A percentile compares a stretch with the other conserved stretches of the same genome.
Evolutionary conservation across 2,329 filamentous ascomycete genomes (phyloP).

Genomic region (Arthroderma uncinatum): DNA sequence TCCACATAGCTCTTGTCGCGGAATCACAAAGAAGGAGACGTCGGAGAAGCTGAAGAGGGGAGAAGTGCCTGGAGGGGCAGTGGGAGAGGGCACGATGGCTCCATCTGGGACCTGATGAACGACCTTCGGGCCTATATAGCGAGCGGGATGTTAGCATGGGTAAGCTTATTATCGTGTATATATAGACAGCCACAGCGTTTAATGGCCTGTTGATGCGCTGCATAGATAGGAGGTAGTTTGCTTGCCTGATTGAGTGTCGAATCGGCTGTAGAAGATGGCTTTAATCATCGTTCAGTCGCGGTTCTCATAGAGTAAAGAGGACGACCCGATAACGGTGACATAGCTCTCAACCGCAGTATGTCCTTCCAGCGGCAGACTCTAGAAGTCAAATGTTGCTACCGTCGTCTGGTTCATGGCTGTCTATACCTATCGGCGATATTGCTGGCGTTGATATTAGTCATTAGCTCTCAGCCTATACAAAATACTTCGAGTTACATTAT

Average conservation of each 20-base stretch:
- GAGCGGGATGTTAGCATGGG: slow-evolving; percentile 4
- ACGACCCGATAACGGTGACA: slow-evolving; percentile 1
- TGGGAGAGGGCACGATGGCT: slow-evolving; percentile 41
- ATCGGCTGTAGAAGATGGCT: slow-evolving; percentile 56
- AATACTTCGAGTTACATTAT: too few species aligned
- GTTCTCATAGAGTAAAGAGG: neutral
- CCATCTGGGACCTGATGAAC: slow-evolving; percentile 54
- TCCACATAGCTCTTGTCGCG: slow-evolving; percentile 88
- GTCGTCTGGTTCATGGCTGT: too few species aligned
- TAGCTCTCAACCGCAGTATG: neutral
- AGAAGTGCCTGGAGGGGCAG: slow-evolving; percentile 39
- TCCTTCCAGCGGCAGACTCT: neutral
- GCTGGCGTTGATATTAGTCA: too few species aligned
- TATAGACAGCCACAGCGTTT: neutral
- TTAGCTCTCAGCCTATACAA: too few species aligned
- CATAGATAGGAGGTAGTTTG: neutral
- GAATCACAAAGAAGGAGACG: slow-evolving; percentile 86
- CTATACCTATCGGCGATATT: too few species aligned
- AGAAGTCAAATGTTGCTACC: too few species aligned
- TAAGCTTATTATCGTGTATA: too few species aligned
- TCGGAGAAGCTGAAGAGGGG: slow-evolving; percentile 76
- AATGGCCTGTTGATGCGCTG: neutral
- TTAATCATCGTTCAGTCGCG: slow-evolving; percentile 41
- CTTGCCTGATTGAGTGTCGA: slow-evolving; percentile 48
- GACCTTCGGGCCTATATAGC: slow-evolving; percentile 45